phyloP scores from a whole-genome alignment of 208 protist species.

The Trypanosoma avium region DNA sequence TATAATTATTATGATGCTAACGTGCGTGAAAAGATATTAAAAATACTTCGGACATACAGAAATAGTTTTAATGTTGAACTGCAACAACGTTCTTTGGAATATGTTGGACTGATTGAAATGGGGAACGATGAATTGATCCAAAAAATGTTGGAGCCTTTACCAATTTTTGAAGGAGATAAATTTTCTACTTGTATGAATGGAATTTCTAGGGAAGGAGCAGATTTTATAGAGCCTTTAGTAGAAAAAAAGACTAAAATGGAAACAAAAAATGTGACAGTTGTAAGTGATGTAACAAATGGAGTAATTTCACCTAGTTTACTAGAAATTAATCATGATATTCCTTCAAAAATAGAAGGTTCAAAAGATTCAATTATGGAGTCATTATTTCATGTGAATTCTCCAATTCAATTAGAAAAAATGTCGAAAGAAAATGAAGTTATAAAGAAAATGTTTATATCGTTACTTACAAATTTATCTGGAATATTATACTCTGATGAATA shows the following conservation, averaged over 20 bases:
- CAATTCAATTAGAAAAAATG: slow-evolving; percentile 33
- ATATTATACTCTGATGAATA: slow-evolving; percentile 47
- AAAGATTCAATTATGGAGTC: slow-evolving; percentile 26
- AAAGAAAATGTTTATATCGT: slow-evolving; percentile 34
- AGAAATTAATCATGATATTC: background rate
- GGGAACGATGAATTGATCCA: slow-evolving; percentile 62
- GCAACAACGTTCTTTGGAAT: slow-evolving; percentile 97
- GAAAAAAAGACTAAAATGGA: background rate
- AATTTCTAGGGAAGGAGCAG: background rate
- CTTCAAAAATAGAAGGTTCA: background rate
- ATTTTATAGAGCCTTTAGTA: background rate
- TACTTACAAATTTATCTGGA: slow-evolving; percentile 26
- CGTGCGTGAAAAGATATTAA: slow-evolving; percentile 72
- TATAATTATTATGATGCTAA: slow-evolving; percentile 90
- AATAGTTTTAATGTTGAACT: slow-evolving; percentile 93
- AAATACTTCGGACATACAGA: slow-evolving; percentile 66
- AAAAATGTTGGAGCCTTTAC: slow-evolving; percentile 73
- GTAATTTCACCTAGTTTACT: background rate
- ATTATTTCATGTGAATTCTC: slow-evolving; percentile 33
- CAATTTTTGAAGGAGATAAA: slow-evolving; percentile 36
- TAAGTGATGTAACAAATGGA: background rate
- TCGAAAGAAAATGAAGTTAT: slow-evolving; percentile 31
- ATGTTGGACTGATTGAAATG: slow-evolving; percentile 81
- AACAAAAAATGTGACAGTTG: background rate
- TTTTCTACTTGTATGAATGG: slow-evolving; percentile 1